Percentiles rank a stretch among this genome's conserved stretches.
phyloP scores from a whole-genome alignment of 2,329 filamentous ascomycete genomes.

The Incumbomyces lentus region DNA sequence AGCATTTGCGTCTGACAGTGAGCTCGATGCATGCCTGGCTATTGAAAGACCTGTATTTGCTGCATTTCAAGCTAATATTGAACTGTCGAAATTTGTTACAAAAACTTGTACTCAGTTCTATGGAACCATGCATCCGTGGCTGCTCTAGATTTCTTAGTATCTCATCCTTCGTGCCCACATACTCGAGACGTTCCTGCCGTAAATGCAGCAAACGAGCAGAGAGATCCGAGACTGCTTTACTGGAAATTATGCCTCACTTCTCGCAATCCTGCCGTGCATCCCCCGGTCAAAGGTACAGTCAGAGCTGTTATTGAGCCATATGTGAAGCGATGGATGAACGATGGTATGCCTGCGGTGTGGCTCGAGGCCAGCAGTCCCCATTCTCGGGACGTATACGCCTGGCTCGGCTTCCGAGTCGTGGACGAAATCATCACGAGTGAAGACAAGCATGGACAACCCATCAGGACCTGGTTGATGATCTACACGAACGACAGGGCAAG shows the following conservation, averaged over 20 bases:
- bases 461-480: conserved; percentile 4
- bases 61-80: background rate
- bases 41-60: background rate
- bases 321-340: conserved; percentile 11
- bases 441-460: background rate
- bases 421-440: conserved; percentile 4
- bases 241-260: background rate
- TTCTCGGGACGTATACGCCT: conserved; percentile 14
- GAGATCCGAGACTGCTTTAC: background rate
- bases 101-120: background rate
- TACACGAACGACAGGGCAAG: background rate
- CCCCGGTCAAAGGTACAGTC: conserved; percentile 11
- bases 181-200: background rate
- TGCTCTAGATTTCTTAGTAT: no score
- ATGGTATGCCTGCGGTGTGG: conserved; percentile 14
- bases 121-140: background rate
- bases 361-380: conserved; percentile 14
- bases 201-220: background rate
- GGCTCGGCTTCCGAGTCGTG: conserved; percentile 15
- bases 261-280: background rate
- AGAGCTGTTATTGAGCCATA: conserved; percentile 14
- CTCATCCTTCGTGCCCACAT: background rate
- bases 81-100: background rate
- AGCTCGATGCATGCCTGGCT: no score
- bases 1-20: no score